A percentile compares a stretch with the other conserved stretches of the same genome.
Conservation (phyloP, 805 yeast species). For the Candida nonsorbophila region DNA sequence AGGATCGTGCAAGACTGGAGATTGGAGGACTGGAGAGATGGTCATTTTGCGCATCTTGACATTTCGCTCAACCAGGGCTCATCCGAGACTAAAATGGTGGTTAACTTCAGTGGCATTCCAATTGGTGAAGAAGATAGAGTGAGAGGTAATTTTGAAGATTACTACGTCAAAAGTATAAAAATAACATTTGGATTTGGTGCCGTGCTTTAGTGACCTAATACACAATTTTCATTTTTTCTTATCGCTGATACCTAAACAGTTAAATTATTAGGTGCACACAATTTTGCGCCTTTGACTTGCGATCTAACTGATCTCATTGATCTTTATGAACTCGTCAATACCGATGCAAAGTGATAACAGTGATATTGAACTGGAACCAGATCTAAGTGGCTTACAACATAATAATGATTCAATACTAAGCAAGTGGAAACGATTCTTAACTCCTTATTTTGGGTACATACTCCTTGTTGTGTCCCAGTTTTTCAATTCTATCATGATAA, state of each 20-base stretch:
- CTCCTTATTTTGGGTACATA: constrained; percentile 47
- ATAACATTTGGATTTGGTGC: constrained; percentile 93
- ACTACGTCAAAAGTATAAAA: constrained; percentile 85
- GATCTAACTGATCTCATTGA: too few relatives aligned
- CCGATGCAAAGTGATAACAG: constrained; percentile 3
- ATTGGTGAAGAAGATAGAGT: constrained; percentile 92
- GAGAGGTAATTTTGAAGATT: constrained; percentile 77
- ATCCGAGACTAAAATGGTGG: constrained; percentile 79
- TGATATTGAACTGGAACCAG: constrained; percentile 1
- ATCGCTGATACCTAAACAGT: too few relatives aligned
- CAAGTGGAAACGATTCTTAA: background rate
- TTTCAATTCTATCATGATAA: constrained; percentile 72
- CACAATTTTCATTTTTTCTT: too few relatives aligned
- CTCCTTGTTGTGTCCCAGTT: constrained; percentile 60
- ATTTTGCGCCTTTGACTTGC: too few relatives aligned
- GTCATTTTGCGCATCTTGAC: constrained; percentile 66
- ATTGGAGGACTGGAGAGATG: constrained; percentile 81
- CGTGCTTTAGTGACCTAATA: too few relatives aligned
- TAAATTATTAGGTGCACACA: too few relatives aligned
- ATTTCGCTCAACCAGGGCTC: constrained; percentile 70
- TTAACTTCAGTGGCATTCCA: constrained; percentile 84
- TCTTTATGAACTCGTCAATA: too few relatives aligned
- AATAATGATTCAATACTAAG: too few relatives aligned
- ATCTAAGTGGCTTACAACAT: constrained; percentile 1
- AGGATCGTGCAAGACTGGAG: constrained; percentile 79